phyloP scores from a whole-genome alignment of 2,329 filamentous ascomycete genomes.

The Alternaria sp. region DNA sequence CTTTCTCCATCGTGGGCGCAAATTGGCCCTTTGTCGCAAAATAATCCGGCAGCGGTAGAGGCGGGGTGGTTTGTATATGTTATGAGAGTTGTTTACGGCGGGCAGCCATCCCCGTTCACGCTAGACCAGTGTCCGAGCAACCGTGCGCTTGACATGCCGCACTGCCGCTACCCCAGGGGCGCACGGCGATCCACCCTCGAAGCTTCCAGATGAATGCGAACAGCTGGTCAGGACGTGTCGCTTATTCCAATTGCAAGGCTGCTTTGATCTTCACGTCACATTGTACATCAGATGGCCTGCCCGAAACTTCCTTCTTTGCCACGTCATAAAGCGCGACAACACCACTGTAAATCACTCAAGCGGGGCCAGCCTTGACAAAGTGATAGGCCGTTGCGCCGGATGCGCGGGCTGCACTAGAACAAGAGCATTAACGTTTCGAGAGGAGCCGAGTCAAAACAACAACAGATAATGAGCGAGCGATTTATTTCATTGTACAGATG shows the following conservation, averaged over 20 bases:
- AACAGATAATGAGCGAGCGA: neutral
- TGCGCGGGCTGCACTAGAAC: neutral
- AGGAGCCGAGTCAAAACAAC: neutral
- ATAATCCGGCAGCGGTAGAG: constrained; percentile 11
- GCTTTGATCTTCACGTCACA: neutral
- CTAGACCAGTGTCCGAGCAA: constrained; percentile 16
- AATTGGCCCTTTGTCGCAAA: constrained; percentile 41
- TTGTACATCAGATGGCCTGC: neutral
- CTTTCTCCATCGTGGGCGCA: constrained; percentile 57
- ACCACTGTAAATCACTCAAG: constrained; percentile 4
- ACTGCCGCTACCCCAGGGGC: constrained; percentile 10
- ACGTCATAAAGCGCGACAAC: constrained; percentile 2
- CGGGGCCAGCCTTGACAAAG: constrained; percentile 3
- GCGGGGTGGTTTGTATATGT: constrained; percentile 25
- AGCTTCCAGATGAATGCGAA: constrained; percentile 4
- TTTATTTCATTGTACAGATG: neutral
- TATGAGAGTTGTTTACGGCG: constrained; percentile 16
- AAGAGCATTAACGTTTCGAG: neutral
- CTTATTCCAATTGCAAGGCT: neutral
- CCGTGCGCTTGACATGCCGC: constrained; percentile 15
- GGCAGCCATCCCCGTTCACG: constrained; percentile 7
- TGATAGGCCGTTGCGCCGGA: neutral
- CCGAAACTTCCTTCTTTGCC: neutral
- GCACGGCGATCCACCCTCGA: constrained; percentile 6
- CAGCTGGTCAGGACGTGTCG: neutral